phyloP scores from a whole-genome alignment of 352 stramenopile genomes.

The Globisporangium okanoganense region DNA sequence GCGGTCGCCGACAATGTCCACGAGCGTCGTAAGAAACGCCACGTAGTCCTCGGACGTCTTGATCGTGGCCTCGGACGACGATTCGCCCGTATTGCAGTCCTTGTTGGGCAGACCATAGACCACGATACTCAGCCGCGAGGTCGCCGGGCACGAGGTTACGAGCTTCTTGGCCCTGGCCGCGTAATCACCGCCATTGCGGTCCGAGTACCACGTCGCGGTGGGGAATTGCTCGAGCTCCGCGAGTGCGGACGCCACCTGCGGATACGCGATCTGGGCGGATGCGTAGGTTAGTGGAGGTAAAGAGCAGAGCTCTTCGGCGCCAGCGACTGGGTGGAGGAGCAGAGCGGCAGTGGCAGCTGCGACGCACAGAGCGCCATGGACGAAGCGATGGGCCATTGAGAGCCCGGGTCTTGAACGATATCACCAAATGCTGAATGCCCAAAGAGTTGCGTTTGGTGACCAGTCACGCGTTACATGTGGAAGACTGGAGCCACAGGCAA shows the following conservation, averaged over 20 bases:
- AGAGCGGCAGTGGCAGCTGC: background rate
- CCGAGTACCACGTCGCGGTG: conserved; percentile 55
- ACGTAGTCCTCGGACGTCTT: conserved; percentile 40
- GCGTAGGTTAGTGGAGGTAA: conserved; percentile 4
- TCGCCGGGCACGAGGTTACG: conserved; percentile 28
- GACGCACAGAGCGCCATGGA: background rate
- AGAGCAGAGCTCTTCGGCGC: conserved; percentile 3
- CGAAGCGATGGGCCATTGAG: background rate
- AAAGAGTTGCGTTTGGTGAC: background rate
- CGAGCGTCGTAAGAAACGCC: conserved; percentile 39
- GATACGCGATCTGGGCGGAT: conserved; percentile 32
- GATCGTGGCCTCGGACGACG: conserved; percentile 28
- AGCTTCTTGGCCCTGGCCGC: conserved; percentile 20
- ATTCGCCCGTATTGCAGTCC: conserved; percentile 60
- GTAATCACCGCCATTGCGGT: conserved; percentile 24
- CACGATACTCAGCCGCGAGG: conserved; percentile 45
- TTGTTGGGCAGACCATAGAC: conserved; percentile 78
- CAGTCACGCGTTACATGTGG: background rate
- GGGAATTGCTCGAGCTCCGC: conserved; percentile 35
- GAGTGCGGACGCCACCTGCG: conserved; percentile 28
- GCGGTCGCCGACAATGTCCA: conserved; percentile 14
- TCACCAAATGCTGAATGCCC: background rate
- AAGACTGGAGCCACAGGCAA: too few species aligned
- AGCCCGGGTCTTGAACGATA: background rate
- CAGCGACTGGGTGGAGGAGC: background rate